A percentile compares a stretch with the other conserved stretches of the same genome.
Conservation (phyloP, 352 stramenopile genomes). For the Globisporangium paddicum region DNA sequence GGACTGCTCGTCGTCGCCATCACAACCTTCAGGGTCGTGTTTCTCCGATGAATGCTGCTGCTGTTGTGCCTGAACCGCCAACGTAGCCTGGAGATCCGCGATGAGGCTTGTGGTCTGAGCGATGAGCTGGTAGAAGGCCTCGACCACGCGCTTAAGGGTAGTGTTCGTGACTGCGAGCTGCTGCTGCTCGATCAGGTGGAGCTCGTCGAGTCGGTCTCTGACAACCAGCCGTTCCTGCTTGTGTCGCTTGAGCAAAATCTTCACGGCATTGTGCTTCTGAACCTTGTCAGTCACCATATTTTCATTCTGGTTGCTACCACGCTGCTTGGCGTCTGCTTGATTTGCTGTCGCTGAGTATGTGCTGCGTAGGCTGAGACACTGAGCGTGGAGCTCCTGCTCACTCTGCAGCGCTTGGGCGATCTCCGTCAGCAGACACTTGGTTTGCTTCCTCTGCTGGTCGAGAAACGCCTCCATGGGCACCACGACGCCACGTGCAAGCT, state of each 20-base stretch:
- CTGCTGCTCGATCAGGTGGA: constrained; percentile 30
- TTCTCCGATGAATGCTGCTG: neutral
- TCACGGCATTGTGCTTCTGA: neutral
- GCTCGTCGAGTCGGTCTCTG: constrained; percentile 29
- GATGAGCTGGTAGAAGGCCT: constrained; percentile 21
- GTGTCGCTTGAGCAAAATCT: constrained; percentile 10
- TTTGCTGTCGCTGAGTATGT: neutral
- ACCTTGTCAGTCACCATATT: constrained; percentile 1
- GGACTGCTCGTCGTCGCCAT: neutral
- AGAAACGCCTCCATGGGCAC: constrained; percentile 29
- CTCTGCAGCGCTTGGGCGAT: constrained; percentile 36
- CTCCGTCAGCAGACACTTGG: constrained; percentile 34
- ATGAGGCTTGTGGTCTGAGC: constrained; percentile 8
- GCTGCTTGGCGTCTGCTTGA: neutral
- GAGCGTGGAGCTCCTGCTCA: constrained; percentile 23
- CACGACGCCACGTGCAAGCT: constrained; percentile 25
- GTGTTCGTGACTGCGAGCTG: constrained; percentile 20
- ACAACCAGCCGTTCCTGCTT: constrained; percentile 23
- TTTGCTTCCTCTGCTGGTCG: constrained; percentile 31
- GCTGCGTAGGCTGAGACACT: neutral
- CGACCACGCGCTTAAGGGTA: constrained; percentile 18
- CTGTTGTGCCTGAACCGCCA: constrained; percentile 1
- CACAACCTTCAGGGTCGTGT: neutral
- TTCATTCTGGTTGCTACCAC: neutral
- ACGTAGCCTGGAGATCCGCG: constrained; percentile 14